A percentile compares a stretch with the other conserved stretches of the same genome.
Conservation (phyloP, 345 rosid genomes). For the Eucalyptus sp. region DNA sequence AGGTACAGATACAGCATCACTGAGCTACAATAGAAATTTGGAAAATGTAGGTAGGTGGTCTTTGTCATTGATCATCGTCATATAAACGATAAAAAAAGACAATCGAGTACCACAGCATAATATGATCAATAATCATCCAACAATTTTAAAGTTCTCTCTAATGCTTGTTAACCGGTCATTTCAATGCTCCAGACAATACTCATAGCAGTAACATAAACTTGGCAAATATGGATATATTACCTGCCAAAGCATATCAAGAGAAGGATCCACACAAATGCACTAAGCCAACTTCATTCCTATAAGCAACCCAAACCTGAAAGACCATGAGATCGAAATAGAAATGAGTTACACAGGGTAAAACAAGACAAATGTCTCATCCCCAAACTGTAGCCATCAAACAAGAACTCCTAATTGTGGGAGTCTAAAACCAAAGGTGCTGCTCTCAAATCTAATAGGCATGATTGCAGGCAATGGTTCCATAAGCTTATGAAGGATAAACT, state of each 20-base stretch:
- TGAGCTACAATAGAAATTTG: not conserved
- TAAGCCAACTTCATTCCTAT: conserved; percentile 66
- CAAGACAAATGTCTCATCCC: not conserved
- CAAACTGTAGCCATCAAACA: not conserved
- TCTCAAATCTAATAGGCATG: not conserved
- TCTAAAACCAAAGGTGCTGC: not conserved
- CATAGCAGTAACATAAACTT: not conserved
- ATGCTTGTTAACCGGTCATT: not conserved
- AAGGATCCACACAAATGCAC: conserved; percentile 54
- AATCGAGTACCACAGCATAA: not conserved
- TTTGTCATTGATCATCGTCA: not conserved
- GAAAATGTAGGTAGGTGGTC: not conserved
- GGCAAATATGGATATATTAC: conserved; percentile 11
- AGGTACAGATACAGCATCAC: not conserved
- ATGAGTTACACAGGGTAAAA: not conserved
- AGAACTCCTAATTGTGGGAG: not conserved
- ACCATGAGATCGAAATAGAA: not conserved
- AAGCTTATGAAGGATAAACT: not conserved
- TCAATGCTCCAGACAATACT: not conserved
- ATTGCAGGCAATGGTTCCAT: not conserved
- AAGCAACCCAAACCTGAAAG: conserved; percentile 64
- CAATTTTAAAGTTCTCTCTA: not conserved
- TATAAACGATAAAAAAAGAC: not conserved
- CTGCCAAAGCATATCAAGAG: conserved; percentile 68
- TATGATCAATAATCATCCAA: not conserved